Base-by-base conservation (phyloP, 2,329 filamentous ascomycete species). In the Amauroascus niger region DNA sequence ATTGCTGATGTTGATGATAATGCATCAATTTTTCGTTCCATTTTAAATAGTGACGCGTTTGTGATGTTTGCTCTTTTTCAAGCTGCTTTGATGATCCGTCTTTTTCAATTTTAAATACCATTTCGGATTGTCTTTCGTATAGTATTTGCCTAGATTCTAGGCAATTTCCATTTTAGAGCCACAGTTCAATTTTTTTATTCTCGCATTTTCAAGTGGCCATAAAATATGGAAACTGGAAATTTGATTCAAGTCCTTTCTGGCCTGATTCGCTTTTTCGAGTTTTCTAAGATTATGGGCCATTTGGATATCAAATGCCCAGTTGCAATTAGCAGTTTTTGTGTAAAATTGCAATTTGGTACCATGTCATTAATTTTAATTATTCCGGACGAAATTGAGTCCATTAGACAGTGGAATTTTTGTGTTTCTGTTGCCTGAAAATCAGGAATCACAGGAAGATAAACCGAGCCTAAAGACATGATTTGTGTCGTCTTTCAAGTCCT, bases 351-450 rank as follows among this genome's bases (percentile, higher is more conserved):
- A 40, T 22, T 47, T 35, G 7, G 14, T 24, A 35, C 39, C 39
- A 8, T 49, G n/a, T 18, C 8, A 16, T 22, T 26, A 13, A 24
- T 49, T 37, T 26, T 24, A 39, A n/a, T n/a, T n/a, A 48, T 35
- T 14, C 20, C 7, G 3, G 18, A 35, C 5, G 22, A 6, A 45
- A 14, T 3, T 14, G 3, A 5, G 2, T 45, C 5, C 16, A 20
- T 3, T 4, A 46, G 24, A 30, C 18, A 45, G 41, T n/a, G 22
- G 22, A 26, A n/a, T 30, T 45, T 43, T 41, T 14, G 6, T 30
- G 48, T 49, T 49, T 49, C 30, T 50, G 48, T n/a, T 50, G 48
- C 48, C 48, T 50, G 48, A 32, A 49, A 30, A 18, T 39, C 11
- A 20, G n/a, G 24, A 7, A 2, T 28, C n/a, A 9, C 26, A 26